phyloP scores from a whole-genome alignment of 2,329 filamentous ascomycete genomes.

The Dothistroma pini region DNA sequence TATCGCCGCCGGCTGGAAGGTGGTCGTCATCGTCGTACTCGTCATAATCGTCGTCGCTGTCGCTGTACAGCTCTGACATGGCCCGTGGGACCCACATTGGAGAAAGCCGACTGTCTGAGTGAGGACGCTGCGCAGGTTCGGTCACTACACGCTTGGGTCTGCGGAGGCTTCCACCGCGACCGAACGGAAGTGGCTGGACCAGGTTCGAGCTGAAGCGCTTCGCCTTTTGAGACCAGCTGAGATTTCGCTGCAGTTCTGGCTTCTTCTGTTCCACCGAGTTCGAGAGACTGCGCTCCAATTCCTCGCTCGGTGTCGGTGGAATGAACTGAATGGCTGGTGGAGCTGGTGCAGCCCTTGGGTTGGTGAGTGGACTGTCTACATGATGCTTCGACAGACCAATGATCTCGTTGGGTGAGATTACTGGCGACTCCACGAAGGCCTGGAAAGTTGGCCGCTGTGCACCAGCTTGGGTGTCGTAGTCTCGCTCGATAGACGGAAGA shows the following conservation, averaged over 20 bases:
- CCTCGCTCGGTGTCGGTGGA: conserved; percentile 51
- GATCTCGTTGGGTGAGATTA: conserved; percentile 4
- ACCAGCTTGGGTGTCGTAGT: conserved; percentile 1
- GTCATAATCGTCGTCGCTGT: conserved; percentile 36
- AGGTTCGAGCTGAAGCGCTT: conserved; percentile 46
- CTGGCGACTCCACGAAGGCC: conserved; percentile 18
- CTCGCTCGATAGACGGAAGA: conserved; percentile 5
- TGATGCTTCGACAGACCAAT: conserved; percentile 16
- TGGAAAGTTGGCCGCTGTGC: conserved; percentile 16
- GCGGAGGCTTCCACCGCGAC: conserved; percentile 23
- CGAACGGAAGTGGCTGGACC: conserved; percentile 41
- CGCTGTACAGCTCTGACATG: conserved; percentile 58
- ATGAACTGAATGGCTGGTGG: conserved; percentile 56
- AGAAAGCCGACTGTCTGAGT: conserved; percentile 41
- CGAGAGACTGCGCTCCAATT: conserved; percentile 41
- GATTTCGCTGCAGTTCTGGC: conserved; percentile 30
- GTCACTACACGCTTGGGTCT: conserved; percentile 22
- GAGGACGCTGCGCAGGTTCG: conserved; percentile 29
- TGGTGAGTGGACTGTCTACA: conserved; percentile 56
- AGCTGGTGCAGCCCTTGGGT: conserved; percentile 55
- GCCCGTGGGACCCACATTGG: conserved; percentile 61
- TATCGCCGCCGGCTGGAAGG: conserved; percentile 46
- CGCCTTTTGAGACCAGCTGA: conserved; percentile 43
- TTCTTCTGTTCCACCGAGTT: conserved; percentile 5
- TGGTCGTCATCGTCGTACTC: conserved; percentile 31